Evolutionary conservation across 305 asterid species (phyloP).

Genomic region (Solanum hybrid): DNA sequence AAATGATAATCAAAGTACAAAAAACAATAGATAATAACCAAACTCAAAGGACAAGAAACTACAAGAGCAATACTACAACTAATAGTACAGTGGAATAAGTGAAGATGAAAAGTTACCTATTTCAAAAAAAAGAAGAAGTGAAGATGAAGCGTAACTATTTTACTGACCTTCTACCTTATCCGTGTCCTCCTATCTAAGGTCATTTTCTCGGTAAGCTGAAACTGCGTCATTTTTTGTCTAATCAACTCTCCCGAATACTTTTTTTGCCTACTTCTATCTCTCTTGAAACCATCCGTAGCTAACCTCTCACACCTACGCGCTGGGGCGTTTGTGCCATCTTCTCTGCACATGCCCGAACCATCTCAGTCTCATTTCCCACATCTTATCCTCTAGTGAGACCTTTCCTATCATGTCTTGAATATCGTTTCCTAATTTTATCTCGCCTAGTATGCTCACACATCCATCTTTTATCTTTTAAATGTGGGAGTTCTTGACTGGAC

Average conservation of each 20-base stretch:
- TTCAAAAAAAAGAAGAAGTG: not conserved
- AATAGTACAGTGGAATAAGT: not conserved
- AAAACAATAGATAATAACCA: not conserved
- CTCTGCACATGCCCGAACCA: not conserved
- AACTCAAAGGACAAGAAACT: not conserved
- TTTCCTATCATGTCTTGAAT: not conserved
- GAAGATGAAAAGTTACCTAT: not conserved
- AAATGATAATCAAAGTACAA: not conserved
- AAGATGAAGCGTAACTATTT: not conserved
- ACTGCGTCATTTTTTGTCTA: not conserved
- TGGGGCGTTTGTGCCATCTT: not conserved
- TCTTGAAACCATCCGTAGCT: not conserved
- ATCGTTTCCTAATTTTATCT: not conserved
- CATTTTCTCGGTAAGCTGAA: not conserved
- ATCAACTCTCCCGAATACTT: not conserved
- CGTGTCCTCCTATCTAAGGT: not conserved
- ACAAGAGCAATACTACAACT: not conserved
- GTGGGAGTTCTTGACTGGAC: not conserved
- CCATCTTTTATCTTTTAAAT: not conserved
- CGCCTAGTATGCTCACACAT: not conserved
- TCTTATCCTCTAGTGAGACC: not conserved
- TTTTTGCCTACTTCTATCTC: not conserved
- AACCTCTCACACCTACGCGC: not conserved
- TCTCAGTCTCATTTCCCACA: not conserved
- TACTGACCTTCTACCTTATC: not conserved